These are phyloP conservation scores for Candida fluviatilis DNA, from an alignment of 805 yeast genomes.

Conservation along the genomic window DNA sequence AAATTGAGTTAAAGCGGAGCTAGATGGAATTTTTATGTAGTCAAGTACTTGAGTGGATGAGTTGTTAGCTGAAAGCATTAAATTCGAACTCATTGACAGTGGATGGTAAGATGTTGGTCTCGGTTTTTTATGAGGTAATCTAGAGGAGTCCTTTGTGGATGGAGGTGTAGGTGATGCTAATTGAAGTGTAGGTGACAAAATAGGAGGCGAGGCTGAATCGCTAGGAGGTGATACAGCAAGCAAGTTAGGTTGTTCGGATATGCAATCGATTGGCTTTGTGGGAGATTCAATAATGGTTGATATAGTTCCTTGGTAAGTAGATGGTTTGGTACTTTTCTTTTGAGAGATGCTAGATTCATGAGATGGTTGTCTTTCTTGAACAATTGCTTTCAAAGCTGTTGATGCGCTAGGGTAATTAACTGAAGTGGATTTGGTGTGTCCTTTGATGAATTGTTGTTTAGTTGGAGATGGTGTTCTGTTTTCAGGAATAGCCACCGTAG, in stretches of 20 bases:
- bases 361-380: conserved; percentile 48
- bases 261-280: conserved; percentile 7
- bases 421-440: conserved; percentile 31
- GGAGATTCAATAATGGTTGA: conserved; percentile 48
- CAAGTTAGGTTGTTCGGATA: neutral
- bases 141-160: conserved; percentile 20
- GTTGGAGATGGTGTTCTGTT: conserved; percentile 17
- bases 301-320: conserved; percentile 33
- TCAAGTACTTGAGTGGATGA: conserved; percentile 23
- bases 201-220: neutral
- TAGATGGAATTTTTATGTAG: conserved; percentile 31
- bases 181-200: conserved; percentile 1
- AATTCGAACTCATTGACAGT: conserved; percentile 38
- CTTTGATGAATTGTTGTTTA: conserved; percentile 15
- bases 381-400: conserved; percentile 68
- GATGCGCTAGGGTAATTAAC: conserved; percentile 53
- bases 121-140: conserved; percentile 56
- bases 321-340: conserved; percentile 15
- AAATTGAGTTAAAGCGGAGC: conserved; percentile 29
- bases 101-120: conserved; percentile 87
- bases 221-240: neutral
- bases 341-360: conserved; percentile 9
- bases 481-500: conserved; percentile 3
- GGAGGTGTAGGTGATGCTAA: conserved; percentile 7
- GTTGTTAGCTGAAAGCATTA: conserved; percentile 10